Evolutionary conservation across 2,329 filamentous ascomycete species (phyloP).

Genomic region (Exophiala mesophila): DNA sequence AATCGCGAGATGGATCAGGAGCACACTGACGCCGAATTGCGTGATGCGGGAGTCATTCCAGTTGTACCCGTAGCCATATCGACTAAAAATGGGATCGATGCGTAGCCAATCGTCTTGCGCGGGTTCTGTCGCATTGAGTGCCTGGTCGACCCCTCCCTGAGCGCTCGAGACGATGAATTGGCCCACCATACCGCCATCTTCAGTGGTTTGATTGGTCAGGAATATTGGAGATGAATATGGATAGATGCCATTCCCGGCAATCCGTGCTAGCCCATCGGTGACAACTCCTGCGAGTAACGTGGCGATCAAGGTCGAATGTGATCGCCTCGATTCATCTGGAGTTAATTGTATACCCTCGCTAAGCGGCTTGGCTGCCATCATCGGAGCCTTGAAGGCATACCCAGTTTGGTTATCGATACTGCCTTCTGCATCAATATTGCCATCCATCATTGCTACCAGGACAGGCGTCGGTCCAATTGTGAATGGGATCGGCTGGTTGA

Average conservation of each 20-base stretch:
- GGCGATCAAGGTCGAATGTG: constrained; percentile 15
- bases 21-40: constrained; percentile 18
- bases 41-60: constrained; percentile 15
- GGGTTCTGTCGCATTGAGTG: constrained; percentile 13
- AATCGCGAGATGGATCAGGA: constrained; percentile 12
- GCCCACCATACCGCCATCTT: constrained; percentile 10
- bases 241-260: constrained; percentile 17
- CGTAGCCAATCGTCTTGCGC: constrained; percentile 12
- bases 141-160: constrained; percentile 13
- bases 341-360: constrained; percentile 4
- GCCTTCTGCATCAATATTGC: constrained; percentile 4
- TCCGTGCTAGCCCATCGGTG: constrained; percentile 18
- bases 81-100: constrained; percentile 16
- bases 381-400: constrained; percentile 13
- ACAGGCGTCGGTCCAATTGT: constrained; percentile 3
- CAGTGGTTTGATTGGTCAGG: constrained; percentile 15
- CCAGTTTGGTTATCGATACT: constrained; percentile 5
- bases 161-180: constrained; percentile 13
- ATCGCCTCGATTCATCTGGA: constrained; percentile 5
- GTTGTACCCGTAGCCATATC: constrained; percentile 19
- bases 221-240: constrained; percentile 19
- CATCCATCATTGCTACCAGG: constrained; percentile 12
- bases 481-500: constrained; percentile 18
- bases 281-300: constrained; percentile 14
- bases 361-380: constrained; percentile 4